Base-by-base conservation (phyloP, 805 yeast genomes). In the Suhomyces sp. region DNA sequence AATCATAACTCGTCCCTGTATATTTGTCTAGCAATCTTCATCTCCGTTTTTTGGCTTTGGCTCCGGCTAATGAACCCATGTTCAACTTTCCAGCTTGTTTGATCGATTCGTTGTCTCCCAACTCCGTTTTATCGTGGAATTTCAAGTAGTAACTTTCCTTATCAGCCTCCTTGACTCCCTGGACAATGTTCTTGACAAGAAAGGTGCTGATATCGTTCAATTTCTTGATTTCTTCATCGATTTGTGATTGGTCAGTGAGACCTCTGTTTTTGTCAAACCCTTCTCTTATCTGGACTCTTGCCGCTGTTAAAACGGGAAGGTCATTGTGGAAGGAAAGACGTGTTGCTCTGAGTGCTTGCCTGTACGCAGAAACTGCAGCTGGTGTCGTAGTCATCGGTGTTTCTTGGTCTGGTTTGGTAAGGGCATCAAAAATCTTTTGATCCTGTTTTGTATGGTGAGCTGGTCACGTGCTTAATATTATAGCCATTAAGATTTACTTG, bases 51-150 rank as follows among this genome's bases (percentile, higher is more conserved):
- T 43, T 62, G 44, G 35, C 74, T 70, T 84, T 78, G 38, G 81
- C 55, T 2, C 62, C 79, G 17, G 77, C 72, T 50, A 70, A 65
- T 17, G 74, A 64, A 15, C 74, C 72, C 56, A 76, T 56, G 23
- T 64, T 47, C 6, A 65, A 61, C 39, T 54, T 55, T 39, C 66
- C 70, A 27, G 69, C 62, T 43, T 65, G 74, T 56, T 82, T 84
- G 47, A 86, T 73, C 29, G 79, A 72, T 22, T 88, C 95, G 56
- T 91, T 91, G 54, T 88, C 96, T 13, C 97, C 98, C 34, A 91
- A 66, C 60, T 91, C 98, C 0, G 95, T 85, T 31, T 83, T 77
- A 31, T 76, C 62, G 54, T 88, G 96, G 47, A 91, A 80, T 46
- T 82, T 82, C 50, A 91, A 68, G 33, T 63, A 58, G 51, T 70